Base-by-base conservation (phyloP, 192 early-diverging fungal species). In the Oehlia diaphana region DNA sequence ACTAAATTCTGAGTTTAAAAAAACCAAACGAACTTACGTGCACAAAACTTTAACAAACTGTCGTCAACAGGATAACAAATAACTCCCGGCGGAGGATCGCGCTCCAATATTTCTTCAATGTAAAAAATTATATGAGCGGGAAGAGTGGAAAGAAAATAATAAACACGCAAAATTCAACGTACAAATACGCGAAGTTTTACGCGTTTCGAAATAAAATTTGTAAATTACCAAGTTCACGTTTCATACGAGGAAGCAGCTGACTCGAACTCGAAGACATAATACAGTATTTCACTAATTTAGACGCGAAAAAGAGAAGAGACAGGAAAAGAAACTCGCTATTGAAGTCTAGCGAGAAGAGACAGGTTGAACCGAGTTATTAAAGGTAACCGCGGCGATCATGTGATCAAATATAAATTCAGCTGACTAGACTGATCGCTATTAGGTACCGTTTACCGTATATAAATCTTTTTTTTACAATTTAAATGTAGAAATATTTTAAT, bases 51-150 rank as follows among this genome's bases (percentile, higher is more conserved):
- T 26, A 88, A 81, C 21, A 91, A 85, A 75, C 84, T 84, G 74
- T 92, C 92, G 67, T 89, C 85, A 35, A 87, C 74, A 23, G 91
- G 92, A 66, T 91, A 89, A 80, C 92, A 93, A 28, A 89, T 72
- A 16, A 91, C 87, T 2, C 89, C 91, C 12, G 86, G 83, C 0
- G 90, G 90, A 9, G 90, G 89, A 49, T 78, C 76, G 9, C 47
- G 65, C 69, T 78, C 76, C 26, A 78, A 12, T 12, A 78, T 78
- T 67, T 78, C 76, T 78, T 23, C 33, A 3, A 35, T 47, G 10
- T 13, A 47, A 12, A 47, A 47, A 12, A 9, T 44, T 12, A 12
- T 47, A 12, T 12, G 1, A 47, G 44, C 10, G 9, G 10, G 1
- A 47, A 47, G 9, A 2, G 31, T 31, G 3, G 44, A 12, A 47